Base-by-base conservation (phyloP, 768 basidiomycete genomes). In the Hemileccinum impolitum region DNA sequence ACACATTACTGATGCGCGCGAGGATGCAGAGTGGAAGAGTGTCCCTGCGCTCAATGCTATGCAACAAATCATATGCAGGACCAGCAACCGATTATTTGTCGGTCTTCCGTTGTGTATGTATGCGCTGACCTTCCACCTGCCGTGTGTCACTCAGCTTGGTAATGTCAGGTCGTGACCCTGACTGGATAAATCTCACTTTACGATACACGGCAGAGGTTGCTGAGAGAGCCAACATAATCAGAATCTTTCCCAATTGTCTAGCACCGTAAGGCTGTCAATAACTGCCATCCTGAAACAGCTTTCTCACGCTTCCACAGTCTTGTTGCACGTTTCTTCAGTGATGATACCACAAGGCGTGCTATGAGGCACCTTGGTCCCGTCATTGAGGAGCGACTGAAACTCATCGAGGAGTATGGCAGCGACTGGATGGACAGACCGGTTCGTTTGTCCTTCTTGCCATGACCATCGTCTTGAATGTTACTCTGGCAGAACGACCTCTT, bases 51-150 rank as follows among this genome's bases (percentile, higher is more conserved):
- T 67, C 10, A 56, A 64, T 5, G 59, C 52, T 1, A 51, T 70
- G 26, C 65, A 59, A 47, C 55, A 67, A 30, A 60, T 79, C 25
- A 63, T 80, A 6, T 64, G 67, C 23, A 69, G 75, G 32, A 62
- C 67, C 3, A 73, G 65, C 47, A 78, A 75, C 53, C 71, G 80
- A 12, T 47, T 74, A 3, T 76, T 81, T 48, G 73, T 80, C 15
- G 80, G 78, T 0, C 59, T 70, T 30, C 76, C 77, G 7, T 40
- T 75, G 7, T 79, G 78, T 76, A 39, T 17, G 44, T 36, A 23
- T 23, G 17, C 15, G 8, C 26, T 32, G 19, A 19, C 23, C 21
- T 25, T 47, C 36, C 11, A 34, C 14, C 17, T 37, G 26, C 2
- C n/a, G 6, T 21, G 34, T 43, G 41, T 17, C 18, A 19, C 26